Conservation (phyloP, 2,329 filamentous ascomycete genomes). For the Annulohypoxylon truncatum region DNA sequence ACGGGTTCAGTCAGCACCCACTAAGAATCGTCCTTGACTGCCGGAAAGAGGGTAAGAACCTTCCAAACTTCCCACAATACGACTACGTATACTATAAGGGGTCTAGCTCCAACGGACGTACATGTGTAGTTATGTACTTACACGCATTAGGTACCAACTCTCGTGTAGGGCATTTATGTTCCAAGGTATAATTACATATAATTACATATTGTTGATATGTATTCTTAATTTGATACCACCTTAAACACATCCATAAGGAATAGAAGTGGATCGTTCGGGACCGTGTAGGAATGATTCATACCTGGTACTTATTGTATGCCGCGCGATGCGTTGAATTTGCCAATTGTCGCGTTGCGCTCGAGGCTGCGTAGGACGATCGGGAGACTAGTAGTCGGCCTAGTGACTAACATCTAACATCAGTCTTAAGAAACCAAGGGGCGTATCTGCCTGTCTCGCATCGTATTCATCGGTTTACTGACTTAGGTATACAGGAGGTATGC, state of each 20-base stretch:
- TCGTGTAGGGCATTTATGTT: constrained; percentile 5
- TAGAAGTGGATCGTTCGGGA: constrained; percentile 17
- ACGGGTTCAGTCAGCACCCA: constrained; percentile 47
- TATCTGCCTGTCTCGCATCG: not conserved
- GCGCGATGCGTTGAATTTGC: constrained; percentile 12
- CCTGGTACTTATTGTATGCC: not conserved
- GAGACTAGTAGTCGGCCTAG: not conserved
- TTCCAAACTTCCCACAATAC: constrained; percentile 12
- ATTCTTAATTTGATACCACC: constrained; percentile 6
- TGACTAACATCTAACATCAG: constrained; percentile 25
- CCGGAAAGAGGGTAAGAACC: constrained; percentile 38
- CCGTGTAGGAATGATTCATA: not conserved
- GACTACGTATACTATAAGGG: constrained; percentile 3
- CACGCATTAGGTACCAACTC: not conserved
- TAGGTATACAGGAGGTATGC: not conserved
- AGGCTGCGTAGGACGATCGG: not conserved
- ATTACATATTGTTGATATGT: not conserved
- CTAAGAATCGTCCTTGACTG: constrained; percentile 42
- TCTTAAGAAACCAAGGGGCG: not conserved
- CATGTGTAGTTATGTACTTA: not conserved
- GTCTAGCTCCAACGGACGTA: constrained; percentile 15
- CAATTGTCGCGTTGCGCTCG: not conserved
- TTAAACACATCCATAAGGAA: not conserved
- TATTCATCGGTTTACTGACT: not conserved
- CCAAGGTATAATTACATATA: not conserved